Conservation (phyloP, 768 basidiomycete genomes). For the Lyophyllum semitale region DNA sequence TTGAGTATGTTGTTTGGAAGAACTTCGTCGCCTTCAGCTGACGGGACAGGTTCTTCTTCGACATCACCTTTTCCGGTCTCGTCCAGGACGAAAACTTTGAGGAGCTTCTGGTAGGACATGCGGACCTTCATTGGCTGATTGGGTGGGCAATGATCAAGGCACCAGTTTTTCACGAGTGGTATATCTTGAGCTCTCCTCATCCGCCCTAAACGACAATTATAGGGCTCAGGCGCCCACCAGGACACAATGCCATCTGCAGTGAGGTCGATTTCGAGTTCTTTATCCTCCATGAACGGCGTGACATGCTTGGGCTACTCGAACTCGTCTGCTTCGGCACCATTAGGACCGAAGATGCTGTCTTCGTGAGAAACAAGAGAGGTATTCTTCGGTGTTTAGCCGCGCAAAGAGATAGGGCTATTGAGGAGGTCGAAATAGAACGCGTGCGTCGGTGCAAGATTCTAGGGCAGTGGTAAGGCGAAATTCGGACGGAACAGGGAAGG, state of each 20-base stretch:
- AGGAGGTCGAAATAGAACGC: slow-evolving; percentile 99
- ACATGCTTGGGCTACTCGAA: slow-evolving; percentile 82
- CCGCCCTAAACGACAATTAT: slow-evolving; percentile 86
- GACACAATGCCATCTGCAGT: slow-evolving; percentile 96
- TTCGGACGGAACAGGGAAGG: slow-evolving; percentile 89
- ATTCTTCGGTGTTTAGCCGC: slow-evolving; percentile 84
- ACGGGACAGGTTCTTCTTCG: slow-evolving; percentile 95
- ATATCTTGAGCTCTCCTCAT: slow-evolving; percentile 95
- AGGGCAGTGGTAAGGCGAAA: slow-evolving; percentile 89
- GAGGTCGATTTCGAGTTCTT: slow-evolving; percentile 82
- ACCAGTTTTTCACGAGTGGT: slow-evolving; percentile 97
- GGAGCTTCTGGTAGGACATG: slow-evolving; percentile 97
- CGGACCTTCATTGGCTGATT: slow-evolving; percentile 96
- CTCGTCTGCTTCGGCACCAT: slow-evolving; percentile 81
- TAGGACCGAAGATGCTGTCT: slow-evolving; percentile 89
- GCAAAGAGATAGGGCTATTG: slow-evolving; percentile 95
- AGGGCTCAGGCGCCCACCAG: slow-evolving; percentile 99
- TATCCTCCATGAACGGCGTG: slow-evolving; percentile 78
- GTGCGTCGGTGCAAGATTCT: slow-evolving; percentile 97
- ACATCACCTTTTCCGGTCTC: slow-evolving; percentile 95
- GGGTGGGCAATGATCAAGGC: slow-evolving; percentile 96
- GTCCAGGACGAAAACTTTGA: slow-evolving; percentile 95
- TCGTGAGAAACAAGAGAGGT: slow-evolving; percentile 84
- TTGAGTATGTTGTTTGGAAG: slow-evolving; percentile 99
- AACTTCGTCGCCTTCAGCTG: slow-evolving; percentile 99